Percentiles rank a stretch among this genome's conserved stretches.
phyloP scores from a whole-genome alignment of 2,329 filamentous ascomycete genomes.

The Nannizziopsis arthrosporioides region DNA sequence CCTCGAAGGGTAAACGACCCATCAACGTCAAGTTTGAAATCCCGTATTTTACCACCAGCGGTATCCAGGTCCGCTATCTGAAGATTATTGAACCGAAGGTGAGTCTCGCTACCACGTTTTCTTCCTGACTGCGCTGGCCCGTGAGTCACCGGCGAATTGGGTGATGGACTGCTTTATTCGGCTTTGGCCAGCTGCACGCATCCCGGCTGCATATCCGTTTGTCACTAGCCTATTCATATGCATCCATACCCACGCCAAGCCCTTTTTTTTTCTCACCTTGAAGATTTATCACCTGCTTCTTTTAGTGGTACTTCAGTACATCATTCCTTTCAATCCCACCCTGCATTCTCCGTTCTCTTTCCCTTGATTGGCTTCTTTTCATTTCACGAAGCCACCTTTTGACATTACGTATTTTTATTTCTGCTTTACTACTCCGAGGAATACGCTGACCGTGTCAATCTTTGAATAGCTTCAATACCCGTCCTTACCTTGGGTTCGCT shows the following conservation, averaged over 20 bases:
- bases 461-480: conserved; percentile 81
- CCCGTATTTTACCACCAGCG: conserved; percentile 99
- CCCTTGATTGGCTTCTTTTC: neutral
- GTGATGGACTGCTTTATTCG: neutral
- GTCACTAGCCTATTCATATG: conserved; percentile 4
- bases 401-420: neutral
- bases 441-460: neutral
- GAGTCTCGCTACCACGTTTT: conserved; percentile 26
- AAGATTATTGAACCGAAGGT: conserved; percentile 99
- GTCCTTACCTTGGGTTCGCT: conserved; percentile 91
- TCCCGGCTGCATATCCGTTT: neutral
- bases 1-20: conserved; percentile 79
- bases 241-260: conserved; percentile 5
- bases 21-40: conserved; percentile 99
- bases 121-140: neutral
- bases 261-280: neutral
- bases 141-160: neutral
- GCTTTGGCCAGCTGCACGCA: conserved; percentile 11
- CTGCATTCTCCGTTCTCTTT: neutral
- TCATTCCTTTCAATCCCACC: neutral
- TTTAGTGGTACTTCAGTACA: neutral
- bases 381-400: neutral
- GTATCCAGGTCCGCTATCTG: conserved; percentile 93
- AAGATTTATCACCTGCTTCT: neutral
- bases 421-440: neutral